Evolutionary conservation across 768 basidiomycete genomes (phyloP).

Genomic region (Termitomyces sp.): DNA sequence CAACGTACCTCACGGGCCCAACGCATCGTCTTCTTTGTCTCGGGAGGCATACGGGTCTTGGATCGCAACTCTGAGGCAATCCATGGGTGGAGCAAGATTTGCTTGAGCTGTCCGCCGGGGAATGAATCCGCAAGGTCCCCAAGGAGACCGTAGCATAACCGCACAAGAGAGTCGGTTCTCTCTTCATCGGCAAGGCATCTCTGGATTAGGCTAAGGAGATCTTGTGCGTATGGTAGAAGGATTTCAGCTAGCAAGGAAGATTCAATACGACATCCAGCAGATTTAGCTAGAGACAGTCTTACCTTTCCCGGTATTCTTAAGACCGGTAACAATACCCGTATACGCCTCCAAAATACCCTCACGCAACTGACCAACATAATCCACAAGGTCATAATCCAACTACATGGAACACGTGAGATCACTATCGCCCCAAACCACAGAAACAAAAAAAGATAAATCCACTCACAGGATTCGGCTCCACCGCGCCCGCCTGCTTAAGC

Average conservation of each 20-base stretch:
- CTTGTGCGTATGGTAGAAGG: conserved; percentile 66
- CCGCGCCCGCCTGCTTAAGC: conserved; percentile 82
- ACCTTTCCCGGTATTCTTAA: conserved; percentile 86
- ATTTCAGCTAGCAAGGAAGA: conserved; percentile 32
- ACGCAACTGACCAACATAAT: conserved; percentile 85
- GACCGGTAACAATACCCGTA: conserved; percentile 87
- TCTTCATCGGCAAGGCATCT: conserved; percentile 80
- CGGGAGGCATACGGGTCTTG: conserved; percentile 68
- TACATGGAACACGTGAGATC: conserved; percentile 17
- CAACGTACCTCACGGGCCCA: conserved; percentile 87
- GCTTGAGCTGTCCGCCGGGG: conserved; percentile 78
- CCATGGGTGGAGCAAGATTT: conserved; percentile 77
- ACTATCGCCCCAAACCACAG: too few relatives aligned
- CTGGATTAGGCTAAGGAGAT: conserved; percentile 79
- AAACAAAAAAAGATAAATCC: too few relatives aligned
- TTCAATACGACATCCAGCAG: not conserved
- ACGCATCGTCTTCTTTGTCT: conserved; percentile 85
- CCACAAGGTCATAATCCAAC: conserved; percentile 88
- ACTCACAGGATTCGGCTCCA: conserved; percentile 84
- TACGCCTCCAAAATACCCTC: conserved; percentile 98
- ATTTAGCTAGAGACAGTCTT: conserved; percentile 7
- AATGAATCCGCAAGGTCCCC: conserved; percentile 93
- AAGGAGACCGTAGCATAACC: conserved; percentile 78
- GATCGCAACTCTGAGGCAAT: conserved; percentile 67
- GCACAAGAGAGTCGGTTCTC: conserved; percentile 71